Percentiles rank a stretch among this genome's conserved stretches.
Evolutionary conservation across 1,139 yeast species (phyloP).

Genomic region (Debaryomyces robertsiae): DNA sequence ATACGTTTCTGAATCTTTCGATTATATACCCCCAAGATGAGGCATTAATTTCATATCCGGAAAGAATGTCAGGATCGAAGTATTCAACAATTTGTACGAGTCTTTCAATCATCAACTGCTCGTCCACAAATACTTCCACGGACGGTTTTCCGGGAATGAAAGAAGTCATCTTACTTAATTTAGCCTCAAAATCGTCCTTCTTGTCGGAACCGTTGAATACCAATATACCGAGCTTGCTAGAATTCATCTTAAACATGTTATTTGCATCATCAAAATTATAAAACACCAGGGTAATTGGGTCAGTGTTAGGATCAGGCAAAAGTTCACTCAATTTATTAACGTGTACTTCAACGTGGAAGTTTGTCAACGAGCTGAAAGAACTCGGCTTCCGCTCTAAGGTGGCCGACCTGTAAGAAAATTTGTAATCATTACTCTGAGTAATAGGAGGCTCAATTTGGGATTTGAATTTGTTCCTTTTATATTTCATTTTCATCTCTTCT

Average conservation of each 20-base stretch:
- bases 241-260: constrained; percentile 23
- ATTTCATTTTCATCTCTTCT: constrained; percentile 18
- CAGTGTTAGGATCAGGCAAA: constrained; percentile 67
- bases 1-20: constrained; percentile 56
- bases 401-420: constrained; percentile 34
- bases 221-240: constrained; percentile 23
- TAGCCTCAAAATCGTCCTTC: constrained; percentile 15
- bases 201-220: constrained; percentile 9
- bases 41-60: constrained; percentile 83
- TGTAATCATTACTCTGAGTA: constrained; percentile 40
- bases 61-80: constrained; percentile 83
- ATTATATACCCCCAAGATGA: constrained; percentile 88
- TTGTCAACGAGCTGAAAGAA: constrained; percentile 51
- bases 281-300: constrained; percentile 59
- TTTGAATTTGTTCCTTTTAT: constrained; percentile 23
- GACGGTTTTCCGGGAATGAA: constrained; percentile 8
- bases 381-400: constrained; percentile 45
- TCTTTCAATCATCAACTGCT: constrained; percentile 56
- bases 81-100: constrained; percentile 57
- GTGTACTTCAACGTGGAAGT: constrained; percentile 68
- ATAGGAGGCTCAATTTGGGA: constrained; percentile 56
- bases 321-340: constrained; percentile 51
- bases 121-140: constrained; percentile 46
- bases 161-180: neutral
- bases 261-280: constrained; percentile 61